These are phyloP conservation scores for Camellia granthamiana DNA, from an alignment of 148 eudicot species.

Conservation along the genomic window DNA sequence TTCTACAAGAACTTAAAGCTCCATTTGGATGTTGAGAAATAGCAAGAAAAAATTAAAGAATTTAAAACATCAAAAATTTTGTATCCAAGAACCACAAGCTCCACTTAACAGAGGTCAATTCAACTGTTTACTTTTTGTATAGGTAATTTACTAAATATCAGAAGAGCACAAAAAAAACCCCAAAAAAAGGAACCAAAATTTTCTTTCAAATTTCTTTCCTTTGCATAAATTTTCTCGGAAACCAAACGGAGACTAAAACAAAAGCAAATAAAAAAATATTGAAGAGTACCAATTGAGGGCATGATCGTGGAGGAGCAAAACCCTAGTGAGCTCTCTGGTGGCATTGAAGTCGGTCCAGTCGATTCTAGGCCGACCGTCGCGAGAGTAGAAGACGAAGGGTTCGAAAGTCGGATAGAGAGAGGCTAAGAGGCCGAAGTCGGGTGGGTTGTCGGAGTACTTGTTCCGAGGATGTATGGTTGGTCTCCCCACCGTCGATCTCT, in stretches of 20 bases:
- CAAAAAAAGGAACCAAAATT: background rate
- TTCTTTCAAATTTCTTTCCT: background rate
- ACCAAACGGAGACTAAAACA: background rate
- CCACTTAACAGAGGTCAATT: background rate
- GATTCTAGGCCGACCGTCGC: conserved; percentile 62
- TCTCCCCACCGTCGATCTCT: conserved; percentile 25
- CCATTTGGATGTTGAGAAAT: background rate
- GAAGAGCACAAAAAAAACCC: background rate
- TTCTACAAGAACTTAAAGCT: background rate
- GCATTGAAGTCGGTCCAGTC: conserved; percentile 96
- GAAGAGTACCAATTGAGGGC: conserved; percentile 57
- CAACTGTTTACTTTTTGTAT: background rate
- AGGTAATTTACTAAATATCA: background rate
- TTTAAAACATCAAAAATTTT: background rate
- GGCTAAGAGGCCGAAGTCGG: conserved; percentile 66
- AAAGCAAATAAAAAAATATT: background rate
- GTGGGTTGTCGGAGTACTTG: conserved; percentile 69
- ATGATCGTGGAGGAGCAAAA: conserved; percentile 80
- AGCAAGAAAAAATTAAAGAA: background rate
- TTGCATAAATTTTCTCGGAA: background rate
- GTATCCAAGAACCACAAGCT: background rate
- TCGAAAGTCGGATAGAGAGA: conserved; percentile 72
- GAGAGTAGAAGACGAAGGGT: conserved; percentile 57
- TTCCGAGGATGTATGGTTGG: conserved; percentile 73
- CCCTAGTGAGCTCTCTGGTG: conserved; percentile 80